Evolutionary conservation across 176 grass and related monocot species (phyloP).

Genomic region (Juncus inflexus): DNA sequence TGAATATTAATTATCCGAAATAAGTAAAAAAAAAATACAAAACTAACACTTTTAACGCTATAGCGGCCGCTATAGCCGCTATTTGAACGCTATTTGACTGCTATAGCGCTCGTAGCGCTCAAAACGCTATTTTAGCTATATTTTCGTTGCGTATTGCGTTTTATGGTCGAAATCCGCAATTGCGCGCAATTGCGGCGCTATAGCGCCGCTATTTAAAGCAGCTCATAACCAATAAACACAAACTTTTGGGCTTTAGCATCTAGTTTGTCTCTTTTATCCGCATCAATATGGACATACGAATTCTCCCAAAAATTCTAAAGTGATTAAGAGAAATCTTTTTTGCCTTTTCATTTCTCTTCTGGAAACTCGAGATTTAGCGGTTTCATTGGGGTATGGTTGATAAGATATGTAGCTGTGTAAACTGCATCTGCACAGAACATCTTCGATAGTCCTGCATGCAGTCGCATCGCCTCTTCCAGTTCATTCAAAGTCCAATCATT

Average conservation of each 20-base stretch:
- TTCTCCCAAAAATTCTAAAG: background rate
- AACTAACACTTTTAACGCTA: too few relatives aligned
- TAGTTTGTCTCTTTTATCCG: background rate
- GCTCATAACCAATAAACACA: too few relatives aligned
- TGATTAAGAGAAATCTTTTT: background rate
- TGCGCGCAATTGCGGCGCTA: too few relatives aligned
- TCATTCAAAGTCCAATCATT: background rate
- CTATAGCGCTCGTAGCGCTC: too few relatives aligned
- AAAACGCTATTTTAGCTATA: too few relatives aligned
- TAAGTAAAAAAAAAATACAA: too few relatives aligned
- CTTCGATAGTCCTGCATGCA: background rate
- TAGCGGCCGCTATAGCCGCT: too few relatives aligned
- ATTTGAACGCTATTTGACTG: too few relatives aligned
- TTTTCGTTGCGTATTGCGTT: too few relatives aligned
- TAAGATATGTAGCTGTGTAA: background rate
- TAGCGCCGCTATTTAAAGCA: too few relatives aligned
- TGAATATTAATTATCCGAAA: too few relatives aligned
- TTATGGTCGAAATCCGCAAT: too few relatives aligned
- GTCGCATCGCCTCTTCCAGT: background rate
- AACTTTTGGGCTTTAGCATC: background rate
- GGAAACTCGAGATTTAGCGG: background rate
- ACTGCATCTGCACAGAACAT: background rate
- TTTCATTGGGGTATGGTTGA: background rate
- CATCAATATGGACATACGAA: conserved; percentile 12
- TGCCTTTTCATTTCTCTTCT: background rate